phyloP scores from a whole-genome alignment of 805 yeast genomes.

The Candida suzukii region DNA sequence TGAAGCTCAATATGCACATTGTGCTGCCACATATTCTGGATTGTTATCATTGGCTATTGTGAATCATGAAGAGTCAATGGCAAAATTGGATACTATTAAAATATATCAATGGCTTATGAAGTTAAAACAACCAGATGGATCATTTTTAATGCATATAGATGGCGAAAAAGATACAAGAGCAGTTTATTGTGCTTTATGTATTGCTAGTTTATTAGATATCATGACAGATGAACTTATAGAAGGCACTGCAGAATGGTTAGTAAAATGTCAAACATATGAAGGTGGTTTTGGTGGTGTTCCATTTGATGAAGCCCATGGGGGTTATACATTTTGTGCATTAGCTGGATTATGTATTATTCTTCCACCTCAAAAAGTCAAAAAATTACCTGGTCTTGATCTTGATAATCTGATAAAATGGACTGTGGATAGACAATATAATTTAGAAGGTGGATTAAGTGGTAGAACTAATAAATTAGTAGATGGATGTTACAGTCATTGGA shows the following conservation, averaged over 20 bases:
- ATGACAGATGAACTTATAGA: constrained; percentile 50
- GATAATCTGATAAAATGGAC: constrained; percentile 59
- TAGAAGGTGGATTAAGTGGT: constrained; percentile 89
- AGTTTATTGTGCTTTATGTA: constrained; percentile 75
- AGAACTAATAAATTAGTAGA: constrained; percentile 91
- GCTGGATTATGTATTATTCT: constrained; percentile 50
- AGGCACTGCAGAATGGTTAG: constrained; percentile 54
- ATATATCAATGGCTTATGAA: constrained; percentile 59
- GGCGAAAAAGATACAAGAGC: constrained; percentile 90
- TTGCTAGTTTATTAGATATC: constrained; percentile 60
- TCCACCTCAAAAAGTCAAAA: constrained; percentile 26
- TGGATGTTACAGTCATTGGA: constrained; percentile 95
- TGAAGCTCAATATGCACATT: constrained; percentile 69
- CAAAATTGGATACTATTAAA: constrained; percentile 33
- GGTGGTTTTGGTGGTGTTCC: constrained; percentile 93
- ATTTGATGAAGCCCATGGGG: constrained; percentile 91
- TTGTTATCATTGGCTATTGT: constrained; percentile 52
- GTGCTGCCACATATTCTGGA: constrained; percentile 80
- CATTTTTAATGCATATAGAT: constrained; percentile 62
- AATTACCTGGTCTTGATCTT: constrained; percentile 34
- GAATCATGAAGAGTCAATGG: constrained; percentile 34
- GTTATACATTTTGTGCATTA: constrained; percentile 87
- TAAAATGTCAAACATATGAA: constrained; percentile 78
- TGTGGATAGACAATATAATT: constrained; percentile 52
- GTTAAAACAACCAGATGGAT: constrained; percentile 64